Evolutionary conservation across 306 rosid genomes (phyloP), one percentile per base, ranked within the genome.

Genomic region (Arachis stenosperma): DNA sequence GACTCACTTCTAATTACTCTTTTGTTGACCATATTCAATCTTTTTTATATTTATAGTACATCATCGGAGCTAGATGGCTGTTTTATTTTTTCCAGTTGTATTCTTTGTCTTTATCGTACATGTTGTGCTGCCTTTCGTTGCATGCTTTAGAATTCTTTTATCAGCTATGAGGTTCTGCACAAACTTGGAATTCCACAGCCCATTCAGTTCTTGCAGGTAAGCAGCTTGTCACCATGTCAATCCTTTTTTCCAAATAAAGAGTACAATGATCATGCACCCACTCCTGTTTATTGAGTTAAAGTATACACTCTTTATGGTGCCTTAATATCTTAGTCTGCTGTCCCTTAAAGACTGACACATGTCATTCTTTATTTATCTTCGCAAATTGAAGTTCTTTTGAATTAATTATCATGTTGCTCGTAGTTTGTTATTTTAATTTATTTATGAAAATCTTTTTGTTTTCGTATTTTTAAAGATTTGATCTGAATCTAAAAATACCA

Each of bases 151-250:
- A 91, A 95, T 84, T 95, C 99, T 78, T 86, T 89, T 79, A 83
- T 95, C 69, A 76, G 78, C 87, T 95, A 88, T 33, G 98, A 90
- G 1, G 88, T 76, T 78, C 88, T 95, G 78, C 94, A 76, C 64
- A 95, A 88, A 73, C 98, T 91, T 69, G 96, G 98, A 77, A 88
- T 95, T 79, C 91, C 97, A 74, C 97, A 95, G 87, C 98, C 98
- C 74, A 69, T 83, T 84, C 96, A 88, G 81, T 95, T 84, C 86
- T 80, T 95, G 95, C 96, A 91, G 99, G 99, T 95, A 95, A 79
- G 84, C 82, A 78, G 70, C 67, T 84, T 82, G 79, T 71, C 79
- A 77, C 71, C 60, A 30, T 77, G 75, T 77, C 72, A 73, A 72
- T 70, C 66, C 42, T 68, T 40, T 40, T 40, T 61, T 71, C 70